phyloP scores from a whole-genome alignment of 345 rosid genomes.

The Eucalyptus guilfoylei region DNA sequence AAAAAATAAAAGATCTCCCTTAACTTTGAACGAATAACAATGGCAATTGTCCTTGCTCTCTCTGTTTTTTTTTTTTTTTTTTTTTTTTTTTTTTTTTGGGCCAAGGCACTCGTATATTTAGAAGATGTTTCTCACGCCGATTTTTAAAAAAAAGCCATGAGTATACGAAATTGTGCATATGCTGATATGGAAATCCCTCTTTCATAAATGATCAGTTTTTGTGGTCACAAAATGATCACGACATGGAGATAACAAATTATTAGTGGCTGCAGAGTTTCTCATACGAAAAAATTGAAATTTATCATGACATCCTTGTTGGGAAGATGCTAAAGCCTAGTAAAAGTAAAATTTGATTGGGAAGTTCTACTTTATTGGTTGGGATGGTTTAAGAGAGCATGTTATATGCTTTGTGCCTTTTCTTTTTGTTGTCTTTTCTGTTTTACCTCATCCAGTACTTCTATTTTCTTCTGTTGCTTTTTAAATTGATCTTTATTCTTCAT shows the following conservation, averaged over 20 bases:
- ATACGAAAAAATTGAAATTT: not conserved
- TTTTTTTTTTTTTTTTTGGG: not conserved
- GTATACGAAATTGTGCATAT: not conserved
- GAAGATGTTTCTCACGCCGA: not conserved
- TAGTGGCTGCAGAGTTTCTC: not conserved
- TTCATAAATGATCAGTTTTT: not conserved
- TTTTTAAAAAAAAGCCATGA: not conserved
- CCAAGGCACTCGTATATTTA: not conserved
- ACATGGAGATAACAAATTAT: not conserved
- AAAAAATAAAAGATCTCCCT: not conserved
- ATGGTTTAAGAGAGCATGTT: not conserved
- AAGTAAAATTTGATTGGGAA: not conserved
- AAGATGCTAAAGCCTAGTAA: not conserved
- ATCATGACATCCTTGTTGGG: not conserved
- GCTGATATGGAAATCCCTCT: not conserved
- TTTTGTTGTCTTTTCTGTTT: not conserved
- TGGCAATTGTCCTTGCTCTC: not conserved
- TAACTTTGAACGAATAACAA: not conserved
- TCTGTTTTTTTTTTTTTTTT: fast-evolving
- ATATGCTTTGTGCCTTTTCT: not conserved
- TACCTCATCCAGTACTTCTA: not conserved
- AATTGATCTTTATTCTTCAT: not conserved
- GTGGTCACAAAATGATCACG: not conserved
- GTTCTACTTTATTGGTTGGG: not conserved
- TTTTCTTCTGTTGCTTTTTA: not conserved